Conservation (phyloP, 202 grass and related monocot genomes). For the Schoenoplectus tabernaemontani region DNA sequence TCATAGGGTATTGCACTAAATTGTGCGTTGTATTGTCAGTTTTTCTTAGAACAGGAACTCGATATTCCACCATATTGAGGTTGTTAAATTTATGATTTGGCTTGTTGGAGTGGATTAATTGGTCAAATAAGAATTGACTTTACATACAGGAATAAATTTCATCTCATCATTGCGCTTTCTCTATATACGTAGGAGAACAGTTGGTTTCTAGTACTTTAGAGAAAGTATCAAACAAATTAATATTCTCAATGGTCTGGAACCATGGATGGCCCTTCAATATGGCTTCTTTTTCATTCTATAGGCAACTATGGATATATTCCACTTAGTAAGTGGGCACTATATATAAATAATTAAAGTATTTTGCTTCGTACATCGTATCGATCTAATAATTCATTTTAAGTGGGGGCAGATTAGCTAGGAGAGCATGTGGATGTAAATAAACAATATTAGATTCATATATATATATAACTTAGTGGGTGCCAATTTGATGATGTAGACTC, state of each 20-base stretch:
- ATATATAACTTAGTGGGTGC: conserved; percentile 11
- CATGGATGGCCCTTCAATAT: neutral
- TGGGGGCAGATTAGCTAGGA: neutral
- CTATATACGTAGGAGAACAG: neutral
- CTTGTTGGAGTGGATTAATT: neutral
- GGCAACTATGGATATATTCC: conserved; percentile 17
- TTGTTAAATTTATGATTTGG: neutral
- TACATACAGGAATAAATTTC: neutral
- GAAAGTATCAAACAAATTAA: conserved; percentile 6
- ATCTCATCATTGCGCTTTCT: neutral
- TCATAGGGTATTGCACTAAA: neutral
- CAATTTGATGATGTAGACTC: conserved; percentile 23
- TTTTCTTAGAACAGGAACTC: neutral
- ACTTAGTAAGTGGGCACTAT: conserved; percentile 20
- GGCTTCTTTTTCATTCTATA: conserved; percentile 4
- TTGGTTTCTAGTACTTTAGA: neutral
- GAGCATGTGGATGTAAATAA: conserved; percentile 16
- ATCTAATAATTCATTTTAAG: neutral
- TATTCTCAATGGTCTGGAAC: neutral
- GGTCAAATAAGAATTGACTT: neutral
- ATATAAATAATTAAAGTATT: conserved; percentile 11
- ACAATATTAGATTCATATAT: neutral
- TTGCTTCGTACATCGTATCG: neutral
- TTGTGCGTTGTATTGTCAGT: neutral
- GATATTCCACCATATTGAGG: neutral